These are phyloP conservation scores for Heracleum sosnowskyi DNA, from an alignment of 129 eudicot genomes.

Conservation along the genomic window DNA sequence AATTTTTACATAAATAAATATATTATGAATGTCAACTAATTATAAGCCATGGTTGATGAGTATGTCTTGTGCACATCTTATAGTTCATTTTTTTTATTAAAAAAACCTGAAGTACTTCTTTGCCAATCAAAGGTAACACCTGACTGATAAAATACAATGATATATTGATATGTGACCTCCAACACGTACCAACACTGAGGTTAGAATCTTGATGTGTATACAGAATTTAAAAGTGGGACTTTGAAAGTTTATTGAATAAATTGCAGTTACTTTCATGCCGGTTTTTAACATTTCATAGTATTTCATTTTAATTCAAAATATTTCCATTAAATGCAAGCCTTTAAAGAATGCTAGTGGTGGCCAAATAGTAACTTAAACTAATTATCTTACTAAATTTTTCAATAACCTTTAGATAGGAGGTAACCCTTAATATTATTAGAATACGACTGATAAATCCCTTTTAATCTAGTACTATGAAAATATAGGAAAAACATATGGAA, in stretches of 20 bases:
- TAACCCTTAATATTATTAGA: neutral
- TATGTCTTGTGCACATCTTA: neutral
- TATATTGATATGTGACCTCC: neutral
- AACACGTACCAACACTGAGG: neutral
- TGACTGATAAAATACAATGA: neutral
- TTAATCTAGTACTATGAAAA: no score
- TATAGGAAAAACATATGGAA: neutral
- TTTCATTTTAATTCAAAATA: neutral
- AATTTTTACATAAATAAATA: neutral
- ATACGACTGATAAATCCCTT: neutral
- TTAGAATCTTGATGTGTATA: neutral
- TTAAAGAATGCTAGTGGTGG: neutral
- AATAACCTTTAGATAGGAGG: neutral
- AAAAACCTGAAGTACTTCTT: neutral
- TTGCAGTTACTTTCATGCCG: neutral
- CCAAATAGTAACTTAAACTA: neutral
- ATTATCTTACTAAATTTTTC: neutral
- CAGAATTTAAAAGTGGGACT: neutral
- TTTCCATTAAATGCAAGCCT: neutral
- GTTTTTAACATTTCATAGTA: neutral
- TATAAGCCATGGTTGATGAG: neutral
- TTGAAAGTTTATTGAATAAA: neutral
- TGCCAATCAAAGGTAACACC: neutral
- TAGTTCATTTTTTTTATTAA: neutral
- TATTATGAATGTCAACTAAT: neutral